Conservation (phyloP, 2,329 filamentous ascomycete species). For the Diaporthe ilicicola region DNA sequence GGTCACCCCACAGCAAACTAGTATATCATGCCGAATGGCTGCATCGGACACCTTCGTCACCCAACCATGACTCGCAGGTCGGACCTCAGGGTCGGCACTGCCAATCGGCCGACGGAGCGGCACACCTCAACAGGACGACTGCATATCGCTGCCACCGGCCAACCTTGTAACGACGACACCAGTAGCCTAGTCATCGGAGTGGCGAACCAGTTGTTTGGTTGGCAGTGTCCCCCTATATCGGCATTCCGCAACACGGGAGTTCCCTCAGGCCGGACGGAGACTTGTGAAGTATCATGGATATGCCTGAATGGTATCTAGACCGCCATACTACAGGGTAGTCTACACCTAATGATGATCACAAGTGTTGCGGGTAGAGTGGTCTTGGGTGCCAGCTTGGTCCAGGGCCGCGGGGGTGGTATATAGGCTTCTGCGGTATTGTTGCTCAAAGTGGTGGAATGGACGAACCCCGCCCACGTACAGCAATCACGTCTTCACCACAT, state of each 20-base stretch:
- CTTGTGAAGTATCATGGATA: neutral
- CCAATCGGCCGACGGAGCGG: conserved; percentile 1
- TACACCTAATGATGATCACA: no score
- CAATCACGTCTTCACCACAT: conserved; percentile 1
- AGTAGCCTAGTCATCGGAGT: neutral
- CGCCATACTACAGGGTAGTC: neutral
- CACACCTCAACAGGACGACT: neutral
- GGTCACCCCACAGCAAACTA: conserved; percentile 3
- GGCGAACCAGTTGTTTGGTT: neutral
- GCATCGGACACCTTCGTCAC: neutral
- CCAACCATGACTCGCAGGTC: neutral
- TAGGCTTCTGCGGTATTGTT: conserved; percentile 9
- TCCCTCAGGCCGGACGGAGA: conserved; percentile 1
- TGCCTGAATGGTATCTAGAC: conserved; percentile 6
- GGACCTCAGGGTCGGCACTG: neutral
- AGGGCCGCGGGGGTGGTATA: neutral
- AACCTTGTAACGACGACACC: neutral
- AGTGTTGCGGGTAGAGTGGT: conserved; percentile 8
- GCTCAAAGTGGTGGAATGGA: conserved; percentile 18
- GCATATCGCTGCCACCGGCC: neutral
- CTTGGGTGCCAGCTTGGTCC: conserved; percentile 2
- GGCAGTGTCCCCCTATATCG: neutral
- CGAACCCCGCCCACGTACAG: conserved; percentile 15
- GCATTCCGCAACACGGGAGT: conserved; percentile 2
- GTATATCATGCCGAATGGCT: conserved; percentile 8